Evolutionary conservation across 2,329 filamentous ascomycete species (phyloP), one percentile per base, ranked within the genome.

Genomic region (Epichloe amarillans): DNA sequence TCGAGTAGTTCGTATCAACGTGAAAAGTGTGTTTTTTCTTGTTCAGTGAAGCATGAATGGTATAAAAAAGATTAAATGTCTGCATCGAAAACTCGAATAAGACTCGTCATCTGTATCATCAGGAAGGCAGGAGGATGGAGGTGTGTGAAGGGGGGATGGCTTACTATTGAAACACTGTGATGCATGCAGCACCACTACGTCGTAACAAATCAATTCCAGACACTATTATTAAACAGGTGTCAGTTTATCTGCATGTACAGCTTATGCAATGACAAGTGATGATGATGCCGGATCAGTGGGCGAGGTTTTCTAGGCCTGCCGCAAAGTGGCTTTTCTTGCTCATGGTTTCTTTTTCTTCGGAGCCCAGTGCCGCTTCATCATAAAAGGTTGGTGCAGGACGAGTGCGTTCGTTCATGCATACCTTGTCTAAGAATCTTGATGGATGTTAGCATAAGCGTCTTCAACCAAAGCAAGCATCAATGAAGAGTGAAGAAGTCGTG

Each of bases 231-330:
- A 8, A 6, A 11, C 15, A 37, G 5, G 15, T 41, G 14, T 49
- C 26, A 49, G 47, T 26, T 17, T 1, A 10, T 19, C 5, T 12
- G 15, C 23, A 23, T 6, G 33, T 14, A 44, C 19, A 4, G 35
- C 17, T 17, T 17, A 40, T 26, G 26, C 2, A 44, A 42, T 1
- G 14, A 35, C 5, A 53, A 48, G 50, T 56, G 50, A 21, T 52
- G 54, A 59, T 51, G 50, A 46, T 56, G 54, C 56, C 52, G 54
- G 61, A 72, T 95, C 89, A 95, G 89, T 91, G 86, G 89, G 87
- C 88, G 82, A 95, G 89, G 90, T 95, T 95, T 95, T 94, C 88
- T 94, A 95, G 88, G 89, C 89, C 88, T 95, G 88, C 87, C 88
- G 71, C 88, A 87, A 86, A 79, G 72, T 87, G 88, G 88, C 80